A percentile compares a stretch with the other conserved stretches of the same genome.
Conservation (phyloP, 345 rosid genomes). For the Melaleuca alternifolia region DNA sequence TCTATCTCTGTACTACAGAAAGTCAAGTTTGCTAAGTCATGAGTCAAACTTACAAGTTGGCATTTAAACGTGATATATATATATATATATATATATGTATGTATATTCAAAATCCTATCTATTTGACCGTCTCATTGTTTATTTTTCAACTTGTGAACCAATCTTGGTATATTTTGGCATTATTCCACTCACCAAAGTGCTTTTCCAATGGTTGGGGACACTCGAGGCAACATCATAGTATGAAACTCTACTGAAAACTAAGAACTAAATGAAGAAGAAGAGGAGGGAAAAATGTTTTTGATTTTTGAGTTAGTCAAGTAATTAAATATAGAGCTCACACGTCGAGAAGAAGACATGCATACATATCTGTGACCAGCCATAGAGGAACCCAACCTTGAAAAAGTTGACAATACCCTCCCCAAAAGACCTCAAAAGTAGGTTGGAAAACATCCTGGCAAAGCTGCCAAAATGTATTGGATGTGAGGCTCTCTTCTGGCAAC, state of each 20-base stretch:
- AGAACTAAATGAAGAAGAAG: neutral
- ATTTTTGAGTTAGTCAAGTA: neutral
- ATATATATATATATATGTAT: too few relatives aligned
- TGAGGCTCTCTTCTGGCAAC: neutral
- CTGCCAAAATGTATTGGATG: neutral
- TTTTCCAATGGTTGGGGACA: neutral
- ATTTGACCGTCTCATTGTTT: neutral
- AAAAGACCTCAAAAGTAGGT: neutral
- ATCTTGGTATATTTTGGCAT: neutral
- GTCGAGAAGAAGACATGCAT: neutral
- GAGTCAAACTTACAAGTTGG: neutral
- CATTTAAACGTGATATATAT: too few relatives aligned
- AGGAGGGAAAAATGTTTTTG: neutral
- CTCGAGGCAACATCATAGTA: neutral
- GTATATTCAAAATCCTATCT: neutral
- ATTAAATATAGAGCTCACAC: neutral
- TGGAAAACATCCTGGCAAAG: neutral
- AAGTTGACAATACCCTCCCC: neutral
- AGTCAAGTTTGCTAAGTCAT: neutral
- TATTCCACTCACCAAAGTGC: neutral
- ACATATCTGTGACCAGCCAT: neutral
- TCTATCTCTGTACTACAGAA: neutral
- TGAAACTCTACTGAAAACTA: neutral
- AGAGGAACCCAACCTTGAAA: neutral
- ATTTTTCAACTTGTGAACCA: neutral